Percentiles rank a stretch among this genome's conserved stretches.
These are phyloP conservation scores for Trichosporon ovoides DNA, from an alignment of 1,284 basidiomycete genomes.

Conservation along the genomic window DNA sequence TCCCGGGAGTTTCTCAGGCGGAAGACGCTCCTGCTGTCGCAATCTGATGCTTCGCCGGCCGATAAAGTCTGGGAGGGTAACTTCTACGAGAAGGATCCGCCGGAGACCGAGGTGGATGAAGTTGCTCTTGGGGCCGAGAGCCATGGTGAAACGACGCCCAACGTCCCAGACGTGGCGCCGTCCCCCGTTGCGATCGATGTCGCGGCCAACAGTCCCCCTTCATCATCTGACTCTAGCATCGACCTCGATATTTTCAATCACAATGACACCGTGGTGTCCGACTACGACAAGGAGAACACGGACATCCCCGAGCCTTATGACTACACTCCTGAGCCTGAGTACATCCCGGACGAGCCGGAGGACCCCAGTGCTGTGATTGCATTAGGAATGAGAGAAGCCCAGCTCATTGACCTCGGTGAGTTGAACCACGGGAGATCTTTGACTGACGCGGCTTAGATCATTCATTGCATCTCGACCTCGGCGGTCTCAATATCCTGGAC, in stretches of 20 bases:
- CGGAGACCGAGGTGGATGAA: not conserved
- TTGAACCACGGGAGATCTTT: not conserved
- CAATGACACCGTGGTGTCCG: not conserved
- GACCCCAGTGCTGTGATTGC: slow-evolving; percentile 4
- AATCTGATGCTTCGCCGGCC: slow-evolving; percentile 4
- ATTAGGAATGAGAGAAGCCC: slow-evolving; percentile 11
- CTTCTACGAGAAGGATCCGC: slow-evolving; percentile 14
- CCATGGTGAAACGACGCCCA: not conserved
- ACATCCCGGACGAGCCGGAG: slow-evolving; percentile 6
- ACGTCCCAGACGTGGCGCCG: not conserved
- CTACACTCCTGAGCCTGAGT: slow-evolving; percentile 9
- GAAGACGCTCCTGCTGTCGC: slow-evolving; percentile 28
- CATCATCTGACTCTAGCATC: not conserved
- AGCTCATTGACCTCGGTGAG: slow-evolving; percentile 15
- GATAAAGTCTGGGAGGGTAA: slow-evolving; percentile 22
- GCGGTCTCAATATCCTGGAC: slow-evolving; percentile 34
- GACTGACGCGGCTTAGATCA: slow-evolving; percentile 8
- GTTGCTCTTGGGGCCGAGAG: slow-evolving; percentile 7
- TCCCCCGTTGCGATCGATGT: not conserved
- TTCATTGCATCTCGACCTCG: slow-evolving; percentile 32
- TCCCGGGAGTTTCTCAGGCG: slow-evolving; percentile 35
- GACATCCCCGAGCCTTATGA: slow-evolving; percentile 15
- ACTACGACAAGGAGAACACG: slow-evolving; percentile 43
- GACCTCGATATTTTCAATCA: not conserved
- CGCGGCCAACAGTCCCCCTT: not conserved